Conservation (phyloP, 116 monocot species). For the Dioscorea cayenensis region DNA sequence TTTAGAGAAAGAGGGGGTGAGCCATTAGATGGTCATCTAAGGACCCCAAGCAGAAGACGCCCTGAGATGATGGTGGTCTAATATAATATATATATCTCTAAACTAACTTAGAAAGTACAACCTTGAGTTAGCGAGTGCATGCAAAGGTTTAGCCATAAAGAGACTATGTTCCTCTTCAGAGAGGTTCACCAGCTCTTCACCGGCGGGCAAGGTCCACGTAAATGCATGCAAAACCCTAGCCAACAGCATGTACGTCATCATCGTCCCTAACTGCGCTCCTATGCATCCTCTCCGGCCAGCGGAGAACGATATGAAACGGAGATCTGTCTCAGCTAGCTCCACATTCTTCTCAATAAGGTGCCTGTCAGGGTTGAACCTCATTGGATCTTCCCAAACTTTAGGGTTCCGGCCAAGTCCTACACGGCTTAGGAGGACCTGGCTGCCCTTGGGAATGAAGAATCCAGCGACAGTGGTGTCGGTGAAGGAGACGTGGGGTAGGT, state of each 20-base stretch:
- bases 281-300: neutral
- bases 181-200: neutral
- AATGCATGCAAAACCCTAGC: neutral
- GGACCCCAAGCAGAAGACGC: too few species aligned
- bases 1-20: too few species aligned
- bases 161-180: neutral
- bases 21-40: too few species aligned
- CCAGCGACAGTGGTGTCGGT: neutral
- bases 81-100: too few species aligned
- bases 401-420: conserved; percentile 20
- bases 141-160: too few species aligned
- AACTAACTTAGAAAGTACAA: too few species aligned
- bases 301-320: neutral
- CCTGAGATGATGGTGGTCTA: too few species aligned
- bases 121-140: too few species aligned
- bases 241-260: neutral
- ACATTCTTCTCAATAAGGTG: neutral
- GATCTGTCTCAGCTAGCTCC: neutral
- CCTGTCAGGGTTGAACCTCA: neutral
- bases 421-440: neutral
- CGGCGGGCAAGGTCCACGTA: neutral
- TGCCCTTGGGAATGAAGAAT: neutral
- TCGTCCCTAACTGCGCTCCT: neutral
- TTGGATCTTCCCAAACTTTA: neutral
- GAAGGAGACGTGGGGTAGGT: neutral